Evolutionary conservation across 768 basidiomycete species (phyloP), one percentile per base, ranked within the genome.

Genomic region (Chalciporus sphaerocephalus): DNA sequence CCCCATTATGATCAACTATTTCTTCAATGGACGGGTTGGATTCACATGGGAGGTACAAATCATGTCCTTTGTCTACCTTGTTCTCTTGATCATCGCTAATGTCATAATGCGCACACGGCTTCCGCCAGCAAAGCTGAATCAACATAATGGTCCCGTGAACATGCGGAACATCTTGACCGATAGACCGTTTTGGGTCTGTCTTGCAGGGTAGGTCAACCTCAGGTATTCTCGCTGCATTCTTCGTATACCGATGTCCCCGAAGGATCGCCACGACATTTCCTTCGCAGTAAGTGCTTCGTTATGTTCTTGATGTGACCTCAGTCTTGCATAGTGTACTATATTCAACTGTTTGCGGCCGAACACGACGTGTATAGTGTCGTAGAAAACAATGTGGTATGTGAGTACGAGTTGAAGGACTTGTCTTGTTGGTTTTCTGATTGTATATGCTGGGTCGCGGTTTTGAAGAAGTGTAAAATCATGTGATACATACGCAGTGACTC

Each of bases 31-130:
- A 67, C 46, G 53, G 42, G 69, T 80, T 9, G 78, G 79, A 78
- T 86, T 85, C 59, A 68, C 65, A 44, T 86, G 83, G 83, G 81
- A 83, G 0, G 80, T 83, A 72, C 72, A 84, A 13, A 38, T 38
- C 36, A 13, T 38, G 36, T 38, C 36, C 13, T 38, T 38, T 17
- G 17, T 38, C 36, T 38, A 38, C 36, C 36, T 38, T 20, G 17
- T 18, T 38, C 36, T 38, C 36, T 18, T 38, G 36, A 5, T 13
- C 36, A 40, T 23, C 22, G 40, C 40, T 15, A 40, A 40, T 25
- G 11, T n/a, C 4, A 25, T 40, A 13, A 40, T 40, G 40, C 9
- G 17, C 7, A 40, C 40, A 16, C n/a, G 40, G 17, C 40, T 30
- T 25, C 40, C 40, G 4, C 40, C 40, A 12, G 36, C 36, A 18